Evolutionary conservation across 257 asterid genomes (phyloP).

Genomic region (Ilex aquifolium): DNA sequence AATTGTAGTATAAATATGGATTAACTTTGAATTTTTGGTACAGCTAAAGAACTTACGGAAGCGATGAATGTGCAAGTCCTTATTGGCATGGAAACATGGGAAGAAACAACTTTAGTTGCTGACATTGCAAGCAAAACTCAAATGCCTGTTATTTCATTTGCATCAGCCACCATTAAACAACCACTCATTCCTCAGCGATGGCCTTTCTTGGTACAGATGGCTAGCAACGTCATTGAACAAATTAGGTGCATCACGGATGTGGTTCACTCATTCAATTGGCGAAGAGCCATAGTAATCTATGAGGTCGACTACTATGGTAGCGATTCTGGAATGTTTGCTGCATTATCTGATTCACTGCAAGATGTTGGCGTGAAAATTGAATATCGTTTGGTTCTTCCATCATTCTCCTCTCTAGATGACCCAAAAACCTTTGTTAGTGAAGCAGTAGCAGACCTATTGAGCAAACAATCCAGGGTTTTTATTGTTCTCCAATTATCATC

Average conservation of each 20-base stretch:
- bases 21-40: too few relatives aligned
- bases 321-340: slow-evolving; percentile 26
- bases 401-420: slow-evolving; percentile 21
- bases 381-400: slow-evolving; percentile 24
- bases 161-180: slow-evolving; percentile 20
- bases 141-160: slow-evolving; percentile 38
- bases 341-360: slow-evolving; percentile 25
- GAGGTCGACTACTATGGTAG: slow-evolving; percentile 27
- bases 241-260: slow-evolving; percentile 19
- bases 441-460: slow-evolving; percentile 18
- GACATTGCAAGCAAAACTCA: not conserved
- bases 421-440: slow-evolving; percentile 17
- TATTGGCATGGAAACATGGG: not conserved
- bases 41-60: not conserved
- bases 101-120: not conserved
- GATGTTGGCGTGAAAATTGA: slow-evolving; percentile 26
- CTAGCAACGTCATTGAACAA: slow-evolving; percentile 19
- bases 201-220: slow-evolving; percentile 43
- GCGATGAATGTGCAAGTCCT: not conserved
- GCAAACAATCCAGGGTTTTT: slow-evolving; percentile 37
- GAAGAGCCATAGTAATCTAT: slow-evolving; percentile 28
- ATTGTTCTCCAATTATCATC: slow-evolving; percentile 32
- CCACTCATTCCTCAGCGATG: slow-evolving; percentile 19
- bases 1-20: too few relatives aligned
- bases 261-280: slow-evolving; percentile 29